A percentile compares a stretch with the other conserved stretches of the same genome.
Conservation (phyloP, 1,284 basidiomycete species). For the Pseudozyma hubeiensis region DNA sequence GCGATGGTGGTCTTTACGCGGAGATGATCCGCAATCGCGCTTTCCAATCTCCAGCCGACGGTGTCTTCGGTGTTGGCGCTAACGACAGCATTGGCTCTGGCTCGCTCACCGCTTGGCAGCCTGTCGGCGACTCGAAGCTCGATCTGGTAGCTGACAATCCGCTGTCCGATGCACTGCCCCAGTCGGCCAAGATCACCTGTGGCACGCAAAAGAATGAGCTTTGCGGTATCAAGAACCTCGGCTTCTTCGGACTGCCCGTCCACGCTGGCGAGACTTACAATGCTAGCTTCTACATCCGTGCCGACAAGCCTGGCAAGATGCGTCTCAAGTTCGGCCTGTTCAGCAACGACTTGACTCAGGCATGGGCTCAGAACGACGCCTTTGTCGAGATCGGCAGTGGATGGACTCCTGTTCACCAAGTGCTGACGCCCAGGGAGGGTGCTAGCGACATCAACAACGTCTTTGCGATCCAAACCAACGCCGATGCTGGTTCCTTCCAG, state of each 20-base stretch:
- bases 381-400: constrained; percentile 13
- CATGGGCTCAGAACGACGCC: background rate
- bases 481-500: constrained; percentile 30
- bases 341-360: constrained; percentile 21
- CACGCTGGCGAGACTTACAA: constrained; percentile 33
- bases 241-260: constrained; percentile 57
- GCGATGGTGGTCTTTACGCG: constrained; percentile 56
- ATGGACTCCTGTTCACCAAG: constrained; percentile 37
- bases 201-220: constrained; percentile 6
- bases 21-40: constrained; percentile 60
- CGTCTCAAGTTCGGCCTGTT: constrained; percentile 26
- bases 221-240: constrained; percentile 51
- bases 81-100: constrained; percentile 41
- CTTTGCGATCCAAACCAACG: constrained; percentile 45
- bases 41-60: constrained; percentile 42
- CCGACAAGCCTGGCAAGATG: constrained; percentile 24
- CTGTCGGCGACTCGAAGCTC: constrained; percentile 28
- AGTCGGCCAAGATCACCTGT: constrained; percentile 44
- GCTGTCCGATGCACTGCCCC: constrained; percentile 50
- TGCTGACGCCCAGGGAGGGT: constrained; percentile 5
- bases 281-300: constrained; percentile 54
- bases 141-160: constrained; percentile 32
- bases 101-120: constrained; percentile 43
- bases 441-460: constrained; percentile 46
- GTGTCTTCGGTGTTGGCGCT: constrained; percentile 20